A percentile compares a stretch with the other conserved stretches of the same genome.
Conservation (phyloP, 805 yeast genomes). For the Zygosaccharomyces kombuchaensis region DNA sequence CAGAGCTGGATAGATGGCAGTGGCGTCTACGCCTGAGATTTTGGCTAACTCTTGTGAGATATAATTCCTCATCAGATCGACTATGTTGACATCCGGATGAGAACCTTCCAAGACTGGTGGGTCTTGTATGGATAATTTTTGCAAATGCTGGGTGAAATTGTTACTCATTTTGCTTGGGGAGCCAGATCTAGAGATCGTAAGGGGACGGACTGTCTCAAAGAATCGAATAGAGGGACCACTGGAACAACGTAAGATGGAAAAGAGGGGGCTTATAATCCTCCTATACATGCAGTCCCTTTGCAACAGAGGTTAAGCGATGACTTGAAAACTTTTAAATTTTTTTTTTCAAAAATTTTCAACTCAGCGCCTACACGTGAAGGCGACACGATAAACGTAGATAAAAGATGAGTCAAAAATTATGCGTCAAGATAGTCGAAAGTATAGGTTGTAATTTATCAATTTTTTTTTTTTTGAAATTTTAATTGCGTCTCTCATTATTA, state of each 20-base stretch:
- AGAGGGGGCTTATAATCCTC: slow-evolving; percentile 8
- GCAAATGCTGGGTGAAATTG: slow-evolving; percentile 31
- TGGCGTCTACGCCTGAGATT: slow-evolving; percentile 66
- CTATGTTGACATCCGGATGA: slow-evolving; percentile 71
- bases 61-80: slow-evolving; percentile 86
- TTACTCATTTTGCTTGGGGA: slow-evolving; percentile 21
- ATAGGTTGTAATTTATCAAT: not conserved
- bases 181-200: not conserved
- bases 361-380: not conserved
- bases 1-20: slow-evolving; percentile 73
- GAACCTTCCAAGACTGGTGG: slow-evolving; percentile 55
- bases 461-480: not conserved
- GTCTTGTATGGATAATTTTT: slow-evolving; percentile 34
- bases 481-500: not conserved
- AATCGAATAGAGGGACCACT: slow-evolving; percentile 1
- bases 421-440: not conserved
- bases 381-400: not conserved
- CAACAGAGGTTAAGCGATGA: slow-evolving; percentile 2
- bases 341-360: not conserved
- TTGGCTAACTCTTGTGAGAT: slow-evolving; percentile 72
- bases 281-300: slow-evolving; percentile 6
- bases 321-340: slow-evolving; percentile 3
- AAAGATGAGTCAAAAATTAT: not conserved
- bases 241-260: slow-evolving; percentile 1
- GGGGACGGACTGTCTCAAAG: slow-evolving; percentile 7